These are phyloP conservation scores for Fusarium albosuccineum DNA, from an alignment of 2,329 filamentous ascomycete species.

Conservation along the genomic window DNA sequence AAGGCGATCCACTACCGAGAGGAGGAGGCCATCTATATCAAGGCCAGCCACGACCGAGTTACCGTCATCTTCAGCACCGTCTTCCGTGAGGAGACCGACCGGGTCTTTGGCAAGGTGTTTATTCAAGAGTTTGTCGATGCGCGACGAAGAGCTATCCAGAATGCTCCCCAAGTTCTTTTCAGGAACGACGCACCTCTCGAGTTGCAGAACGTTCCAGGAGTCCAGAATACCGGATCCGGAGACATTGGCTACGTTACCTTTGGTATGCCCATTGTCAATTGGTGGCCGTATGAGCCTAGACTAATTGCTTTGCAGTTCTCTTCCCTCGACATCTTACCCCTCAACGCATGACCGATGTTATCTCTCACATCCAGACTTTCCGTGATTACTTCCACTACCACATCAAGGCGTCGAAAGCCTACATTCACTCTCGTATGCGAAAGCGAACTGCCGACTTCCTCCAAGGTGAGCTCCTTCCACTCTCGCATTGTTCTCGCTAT, in stretches of 20 bases:
- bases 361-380: slow-evolving; percentile 99
- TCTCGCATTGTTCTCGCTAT: not conserved
- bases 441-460: slow-evolving; percentile 98
- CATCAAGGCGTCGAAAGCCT: slow-evolving; percentile 99
- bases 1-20: slow-evolving; percentile 99
- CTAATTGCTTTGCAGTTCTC: slow-evolving; percentile 71
- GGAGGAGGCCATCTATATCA: slow-evolving; percentile 98
- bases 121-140: slow-evolving; percentile 99
- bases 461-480: slow-evolving; percentile 77
- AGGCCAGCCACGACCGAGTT: slow-evolving; percentile 95
- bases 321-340: slow-evolving; percentile 95
- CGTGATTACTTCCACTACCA: slow-evolving; percentile 99
- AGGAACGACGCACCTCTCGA: slow-evolving; percentile 94
- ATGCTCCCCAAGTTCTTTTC: slow-evolving; percentile 97
- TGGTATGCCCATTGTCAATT: slow-evolving; percentile 66
- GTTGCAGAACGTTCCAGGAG: slow-evolving; percentile 86
- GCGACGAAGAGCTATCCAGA: slow-evolving; percentile 93
- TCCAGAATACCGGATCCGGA: slow-evolving; percentile 79
- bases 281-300: not conserved
- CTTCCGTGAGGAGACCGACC: slow-evolving; percentile 97
- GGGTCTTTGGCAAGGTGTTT: slow-evolving; percentile 98
- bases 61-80: slow-evolving; percentile 99
- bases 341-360: slow-evolving; percentile 92
- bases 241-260: slow-evolving; percentile 99
- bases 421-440: slow-evolving; percentile 98